Evolutionary conservation across 345 rosid genomes (phyloP).

Genomic region (Murraya paniculata): DNA sequence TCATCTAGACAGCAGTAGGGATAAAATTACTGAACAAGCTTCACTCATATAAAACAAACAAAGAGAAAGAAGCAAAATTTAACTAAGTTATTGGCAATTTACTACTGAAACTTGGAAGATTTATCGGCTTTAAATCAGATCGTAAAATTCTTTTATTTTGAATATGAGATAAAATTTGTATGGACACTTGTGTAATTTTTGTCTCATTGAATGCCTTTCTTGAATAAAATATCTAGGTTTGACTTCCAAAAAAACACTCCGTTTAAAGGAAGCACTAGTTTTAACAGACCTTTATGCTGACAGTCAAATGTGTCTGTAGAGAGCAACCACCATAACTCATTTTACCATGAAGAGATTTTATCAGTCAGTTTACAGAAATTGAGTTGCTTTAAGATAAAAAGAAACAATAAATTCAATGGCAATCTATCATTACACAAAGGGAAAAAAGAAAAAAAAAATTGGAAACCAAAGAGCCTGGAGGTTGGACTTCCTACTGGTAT

Average conservation of each 20-base stretch:
- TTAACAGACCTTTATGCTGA: not conserved
- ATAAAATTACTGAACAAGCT: not conserved
- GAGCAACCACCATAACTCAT: not conserved
- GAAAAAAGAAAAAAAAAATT: not conserved
- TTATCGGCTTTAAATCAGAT: not conserved
- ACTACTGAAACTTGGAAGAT: not conserved
- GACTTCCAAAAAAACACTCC: not conserved
- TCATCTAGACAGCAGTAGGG: not conserved
- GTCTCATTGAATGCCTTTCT: not conserved
- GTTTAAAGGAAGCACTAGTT: not conserved
- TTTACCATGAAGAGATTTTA: not conserved
- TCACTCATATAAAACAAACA: not conserved
- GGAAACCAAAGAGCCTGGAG: not conserved
- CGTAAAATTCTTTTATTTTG: too few relatives aligned
- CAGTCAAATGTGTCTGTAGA: not conserved
- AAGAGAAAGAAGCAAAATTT: not conserved
- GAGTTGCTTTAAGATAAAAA: not conserved
- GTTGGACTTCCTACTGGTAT: conserved; percentile 44
- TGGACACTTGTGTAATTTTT: not conserved
- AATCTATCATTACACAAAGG: not conserved
- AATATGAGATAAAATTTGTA: not conserved
- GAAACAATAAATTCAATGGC: not conserved
- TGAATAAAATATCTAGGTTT: not conserved
- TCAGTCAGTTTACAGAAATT: not conserved
- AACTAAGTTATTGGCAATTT: not conserved